Evolutionary conservation across 257 asterid species (phyloP), one percentile per base, ranked within the genome.

Genomic region (Handroanthus guayacan): DNA sequence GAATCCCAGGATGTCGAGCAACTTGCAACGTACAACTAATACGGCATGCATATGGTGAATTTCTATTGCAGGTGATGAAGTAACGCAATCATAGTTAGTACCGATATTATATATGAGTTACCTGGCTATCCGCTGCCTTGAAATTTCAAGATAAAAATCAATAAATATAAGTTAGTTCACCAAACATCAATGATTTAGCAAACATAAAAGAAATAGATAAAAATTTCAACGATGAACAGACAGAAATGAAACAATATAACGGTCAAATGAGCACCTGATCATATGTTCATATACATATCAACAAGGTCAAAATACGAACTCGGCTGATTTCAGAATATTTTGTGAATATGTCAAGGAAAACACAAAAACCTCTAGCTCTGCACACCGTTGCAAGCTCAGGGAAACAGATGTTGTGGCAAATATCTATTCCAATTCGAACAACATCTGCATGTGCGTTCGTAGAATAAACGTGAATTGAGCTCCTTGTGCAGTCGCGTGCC

Each of bases 111-210:
- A 43, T 17, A 3, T 38, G 6, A 39, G 44, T 47, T 77, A 80
- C 89, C 87, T 78, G 87, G 67, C 82, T 85, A 75, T 82, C 87
- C 39, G 81, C 78, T 64, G 87, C 87, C 82, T 85, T 82, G 87
- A 41, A 80, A 71, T 70, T 70, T 71, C 41, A 57, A 45, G 61
- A 18, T 13, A 9, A 12, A 47, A 9, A n/a, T 18, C 2, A n/a
- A n/a, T 16, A 5, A 39, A 18, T 11, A 20, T 69, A 38, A 38
- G 43, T 3, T 39, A 7, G 6, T 39, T 39, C 6, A 3, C 44
- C 6, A 39, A 3, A 39, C 44, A 7, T 39, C 44, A 3, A 39
- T 39, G 44, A 7, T 39, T 3, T 39, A 39, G 44, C 4, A 39
- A 39, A 39, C 44, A 39, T 5, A 39, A 39, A 39, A 39, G 44